Percentiles rank a stretch among this genome's conserved stretches.
Evolutionary conservation across 306 rosid genomes (phyloP).

Genomic region (Prunus campanulata): DNA sequence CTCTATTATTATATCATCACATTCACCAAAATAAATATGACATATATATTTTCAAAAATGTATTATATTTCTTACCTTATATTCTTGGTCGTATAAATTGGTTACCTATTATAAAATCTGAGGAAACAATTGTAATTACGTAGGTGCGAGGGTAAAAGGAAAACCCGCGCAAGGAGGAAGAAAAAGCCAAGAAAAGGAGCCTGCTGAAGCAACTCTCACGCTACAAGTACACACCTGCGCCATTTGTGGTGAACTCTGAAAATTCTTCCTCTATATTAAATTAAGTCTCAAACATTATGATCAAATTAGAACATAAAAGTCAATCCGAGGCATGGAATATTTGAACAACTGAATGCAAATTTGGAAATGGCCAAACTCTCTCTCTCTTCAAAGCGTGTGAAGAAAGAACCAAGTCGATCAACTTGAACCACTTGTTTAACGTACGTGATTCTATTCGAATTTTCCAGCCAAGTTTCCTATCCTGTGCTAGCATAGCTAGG

Average conservation of each 20-base stretch:
- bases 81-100: too few species aligned
- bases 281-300: neutral
- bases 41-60: too few species aligned
- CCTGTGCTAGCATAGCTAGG: neutral
- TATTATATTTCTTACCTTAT: too few species aligned
- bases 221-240: neutral
- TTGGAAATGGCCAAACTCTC: slow-evolving; percentile 18
- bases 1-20: too few species aligned
- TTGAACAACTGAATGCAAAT: neutral
- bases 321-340: neutral
- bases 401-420: neutral
- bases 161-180: neutral
- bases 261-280: neutral
- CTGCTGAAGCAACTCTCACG: neutral
- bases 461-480: neutral
- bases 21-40: too few species aligned
- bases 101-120: neutral
- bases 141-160: neutral
- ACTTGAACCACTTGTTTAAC: neutral
- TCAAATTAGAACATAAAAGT: neutral
- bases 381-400: neutral
- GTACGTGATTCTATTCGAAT: neutral
- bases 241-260: neutral
- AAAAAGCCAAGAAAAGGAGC: neutral
- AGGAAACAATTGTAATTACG: neutral